A percentile compares a stretch with the other conserved stretches of the same genome.
These are phyloP conservation scores for Fusarium stilboides DNA, from an alignment of 2,329 filamentous ascomycete genomes.

Conservation along the genomic window DNA sequence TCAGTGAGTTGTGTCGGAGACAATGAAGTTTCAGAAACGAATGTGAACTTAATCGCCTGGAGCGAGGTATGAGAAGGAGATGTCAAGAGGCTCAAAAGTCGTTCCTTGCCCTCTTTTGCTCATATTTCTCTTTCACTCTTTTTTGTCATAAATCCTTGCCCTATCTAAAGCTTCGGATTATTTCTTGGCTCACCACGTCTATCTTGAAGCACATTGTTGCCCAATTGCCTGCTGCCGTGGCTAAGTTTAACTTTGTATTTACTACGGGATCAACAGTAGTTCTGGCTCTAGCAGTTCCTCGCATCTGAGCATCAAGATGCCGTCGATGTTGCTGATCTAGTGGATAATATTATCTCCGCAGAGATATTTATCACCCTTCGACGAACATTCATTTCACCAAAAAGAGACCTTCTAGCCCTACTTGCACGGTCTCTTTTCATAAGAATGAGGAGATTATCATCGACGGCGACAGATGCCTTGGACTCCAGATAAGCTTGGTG, in stretches of 20 bases:
- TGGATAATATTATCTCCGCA: conserved; percentile 62
- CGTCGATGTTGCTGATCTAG: conserved; percentile 61
- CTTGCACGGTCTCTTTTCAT: conserved; percentile 60
- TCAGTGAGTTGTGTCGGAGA: background rate
- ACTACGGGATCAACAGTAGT: conserved; percentile 58
- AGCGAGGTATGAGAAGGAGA: background rate
- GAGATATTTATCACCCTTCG: conserved; percentile 60
- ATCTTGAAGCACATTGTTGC: background rate
- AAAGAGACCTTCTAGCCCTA: conserved; percentile 57
- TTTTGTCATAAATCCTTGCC: background rate
- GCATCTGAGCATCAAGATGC: conserved; percentile 62
- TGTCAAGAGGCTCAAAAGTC: background rate
- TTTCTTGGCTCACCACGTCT: background rate
- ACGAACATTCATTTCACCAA: conserved; percentile 64
- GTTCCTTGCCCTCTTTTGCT: background rate
- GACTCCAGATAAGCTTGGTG: conserved; percentile 59
- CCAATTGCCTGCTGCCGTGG: conserved; percentile 11
- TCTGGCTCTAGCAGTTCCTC: conserved; percentile 54
- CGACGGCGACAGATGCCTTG: conserved; percentile 57
- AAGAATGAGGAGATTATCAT: conserved; percentile 59
- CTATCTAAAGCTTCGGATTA: background rate
- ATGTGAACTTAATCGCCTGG: background rate
- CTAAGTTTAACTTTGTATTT: conserved; percentile 60
- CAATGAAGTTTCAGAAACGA: background rate
- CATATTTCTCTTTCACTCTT: background rate